A percentile compares a stretch with the other conserved stretches of the same genome.
Evolutionary conservation across 495 filamentous ascomycete species (phyloP).

Genomic region (Clavariopsis aquatica): DNA sequence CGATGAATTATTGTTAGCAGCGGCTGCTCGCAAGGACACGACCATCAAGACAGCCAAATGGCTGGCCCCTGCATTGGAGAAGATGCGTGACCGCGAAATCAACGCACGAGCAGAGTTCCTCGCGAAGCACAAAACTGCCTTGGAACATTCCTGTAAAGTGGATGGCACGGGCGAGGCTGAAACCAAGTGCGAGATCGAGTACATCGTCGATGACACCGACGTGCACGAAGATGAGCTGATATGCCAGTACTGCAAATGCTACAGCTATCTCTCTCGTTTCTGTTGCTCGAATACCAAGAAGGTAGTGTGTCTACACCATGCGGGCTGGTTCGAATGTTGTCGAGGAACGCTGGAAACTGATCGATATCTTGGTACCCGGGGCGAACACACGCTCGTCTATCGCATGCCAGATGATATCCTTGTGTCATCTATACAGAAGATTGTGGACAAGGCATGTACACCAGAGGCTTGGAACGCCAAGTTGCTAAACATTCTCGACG

Average conservation of each 20-base stretch:
- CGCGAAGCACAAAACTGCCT: constrained; percentile 60
- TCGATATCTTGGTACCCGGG: constrained; percentile 45
- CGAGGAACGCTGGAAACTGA: constrained; percentile 54
- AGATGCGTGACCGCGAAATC: constrained; percentile 72
- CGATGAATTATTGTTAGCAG: constrained; percentile 92
- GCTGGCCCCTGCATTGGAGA: constrained; percentile 82
- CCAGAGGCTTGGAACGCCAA: constrained; percentile 92
- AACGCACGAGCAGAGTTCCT: constrained; percentile 66
- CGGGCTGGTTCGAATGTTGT: constrained; percentile 78
- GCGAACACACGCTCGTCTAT: constrained; percentile 67
- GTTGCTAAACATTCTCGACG: constrained; percentile 77
- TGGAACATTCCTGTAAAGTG: constrained; percentile 53
- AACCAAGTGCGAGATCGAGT: constrained; percentile 36
- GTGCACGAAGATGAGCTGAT: constrained; percentile 79
- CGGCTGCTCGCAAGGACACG: constrained; percentile 66
- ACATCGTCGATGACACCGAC: constrained; percentile 33
- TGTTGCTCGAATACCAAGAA: constrained; percentile 76
- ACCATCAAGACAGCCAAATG: constrained; percentile 94
- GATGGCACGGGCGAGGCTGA: constrained; percentile 41
- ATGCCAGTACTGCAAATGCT: constrained; percentile 89
- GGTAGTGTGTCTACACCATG: constrained; percentile 75
- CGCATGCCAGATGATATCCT: constrained; percentile 75
- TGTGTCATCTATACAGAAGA: constrained; percentile 65
- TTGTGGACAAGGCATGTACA: constrained; percentile 79
- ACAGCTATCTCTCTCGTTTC: constrained; percentile 87